Base-by-base conservation (phyloP, 2,329 filamentous ascomycete species). In the Arthrinium phaeospermum region DNA sequence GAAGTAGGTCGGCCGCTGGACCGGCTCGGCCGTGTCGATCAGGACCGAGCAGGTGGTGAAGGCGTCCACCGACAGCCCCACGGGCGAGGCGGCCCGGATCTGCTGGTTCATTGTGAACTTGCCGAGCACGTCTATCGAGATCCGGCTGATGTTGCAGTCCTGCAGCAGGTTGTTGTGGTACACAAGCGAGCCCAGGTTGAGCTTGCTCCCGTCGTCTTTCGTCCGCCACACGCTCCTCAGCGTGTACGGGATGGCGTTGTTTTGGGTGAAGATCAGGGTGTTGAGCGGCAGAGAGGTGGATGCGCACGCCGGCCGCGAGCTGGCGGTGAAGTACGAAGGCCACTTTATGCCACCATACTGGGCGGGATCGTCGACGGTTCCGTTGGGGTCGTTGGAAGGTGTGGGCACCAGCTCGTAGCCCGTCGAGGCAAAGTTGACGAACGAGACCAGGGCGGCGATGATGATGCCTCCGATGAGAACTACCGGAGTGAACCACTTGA, bases 361-460 rank as follows among this genome's bases (percentile, higher is more conserved):
- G 19, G 3, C 5, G 7, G 51, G 24, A 24, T 57, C n/a, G 24
- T 14, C 1, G 51, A 57, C 4, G 7, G 51, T 57, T 1, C 2
- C 24, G 5, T 57, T 57, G 5, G 51, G 51, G 24, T 57, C 27
- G 4, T 30, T 57, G 24, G 51, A 57, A 1, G 51, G 7, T 4
- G 24, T 30, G 13, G 24, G 1, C 0, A 57, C 51, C 51, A 51
- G n/a, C 3, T 51, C 49, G 4, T 27, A 51, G 1, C 51, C 51
- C 0, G 13, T 30, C 0, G 51, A 57, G 7, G 51, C 51, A 30
- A 76, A 80, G 64, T 77, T 78, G 3, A 84, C 77, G 10, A 84
- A 80, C 19, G 82, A 79, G 14, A 81, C 73, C 6, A 84, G 79
- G 2, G 82, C 77, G 1, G 81, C 80, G 69, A 83, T 82, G 1